Conservation (phyloP, 495 filamentous ascomycete species). For the Penicillium ucsense region DNA sequence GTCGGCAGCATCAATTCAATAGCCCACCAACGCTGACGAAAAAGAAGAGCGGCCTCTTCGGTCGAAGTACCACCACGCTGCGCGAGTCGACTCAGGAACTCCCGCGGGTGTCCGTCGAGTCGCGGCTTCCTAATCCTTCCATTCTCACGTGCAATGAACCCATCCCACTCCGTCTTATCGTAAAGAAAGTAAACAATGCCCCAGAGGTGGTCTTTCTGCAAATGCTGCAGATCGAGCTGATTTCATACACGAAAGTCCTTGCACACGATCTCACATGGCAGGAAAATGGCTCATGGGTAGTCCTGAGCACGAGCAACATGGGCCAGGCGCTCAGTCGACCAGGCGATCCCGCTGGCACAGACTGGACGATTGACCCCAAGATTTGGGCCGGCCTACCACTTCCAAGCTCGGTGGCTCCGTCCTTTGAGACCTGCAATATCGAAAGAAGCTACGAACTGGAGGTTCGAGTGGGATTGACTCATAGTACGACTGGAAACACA, state of each 20-base stretch:
- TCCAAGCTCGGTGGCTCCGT: constrained; percentile 76
- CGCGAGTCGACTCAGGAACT: constrained; percentile 19
- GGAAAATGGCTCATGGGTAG: constrained; percentile 58
- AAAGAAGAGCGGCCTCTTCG: constrained; percentile 51
- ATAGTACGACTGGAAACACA: constrained; percentile 37
- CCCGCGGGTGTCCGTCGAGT: constrained; percentile 58
- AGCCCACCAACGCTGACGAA: constrained; percentile 19
- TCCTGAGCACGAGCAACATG: constrained; percentile 59
- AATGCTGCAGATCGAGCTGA: constrained; percentile 67
- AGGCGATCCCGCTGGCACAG: constrained; percentile 50
- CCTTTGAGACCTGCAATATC: constrained; percentile 85
- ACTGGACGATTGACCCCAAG: constrained; percentile 52
- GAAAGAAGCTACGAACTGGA: constrained; percentile 72
- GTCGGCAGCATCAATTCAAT: constrained; percentile 68
- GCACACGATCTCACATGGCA: constrained; percentile 60
- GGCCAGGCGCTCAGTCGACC: constrained; percentile 49
- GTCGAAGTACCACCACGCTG: constrained; percentile 20
- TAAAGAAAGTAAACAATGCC: constrained; percentile 60
- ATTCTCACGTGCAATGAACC: constrained; percentile 83
- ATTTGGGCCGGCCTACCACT: constrained; percentile 62
- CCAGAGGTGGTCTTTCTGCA: constrained; percentile 60
- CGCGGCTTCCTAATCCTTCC: constrained; percentile 75
- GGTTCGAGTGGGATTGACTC: constrained; percentile 63
- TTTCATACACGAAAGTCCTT: constrained; percentile 66
- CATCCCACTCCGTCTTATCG: constrained; percentile 69